Conservation (phyloP, 257 asterid genomes). For the Coffea canephora region DNA sequence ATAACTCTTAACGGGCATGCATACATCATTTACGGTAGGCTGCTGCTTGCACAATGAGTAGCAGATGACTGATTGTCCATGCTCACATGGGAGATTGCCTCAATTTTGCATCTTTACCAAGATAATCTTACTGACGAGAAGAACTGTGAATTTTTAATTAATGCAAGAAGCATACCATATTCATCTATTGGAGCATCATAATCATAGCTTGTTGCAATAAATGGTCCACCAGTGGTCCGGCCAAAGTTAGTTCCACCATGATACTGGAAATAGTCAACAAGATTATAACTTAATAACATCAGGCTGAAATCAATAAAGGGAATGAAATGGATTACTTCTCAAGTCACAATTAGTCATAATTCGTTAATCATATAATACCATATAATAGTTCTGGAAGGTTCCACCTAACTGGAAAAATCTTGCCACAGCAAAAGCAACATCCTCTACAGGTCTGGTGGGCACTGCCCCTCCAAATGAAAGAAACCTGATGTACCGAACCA, state of each 20-base stretch:
- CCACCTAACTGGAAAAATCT: constrained; percentile 91
- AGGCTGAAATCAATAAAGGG: too few species aligned
- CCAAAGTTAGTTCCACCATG: constrained; percentile 96
- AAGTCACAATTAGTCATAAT: neutral
- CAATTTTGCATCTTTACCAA: neutral
- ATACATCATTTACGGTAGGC: neutral
- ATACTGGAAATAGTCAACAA: constrained; percentile 41
- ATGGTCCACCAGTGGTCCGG: constrained; percentile 82
- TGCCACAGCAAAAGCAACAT: constrained; percentile 85
- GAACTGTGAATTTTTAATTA: neutral
- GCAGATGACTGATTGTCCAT: neutral
- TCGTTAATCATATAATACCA: constrained; percentile 43
- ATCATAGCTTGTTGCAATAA: constrained; percentile 81
- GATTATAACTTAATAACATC: neutral
- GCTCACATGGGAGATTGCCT: neutral
- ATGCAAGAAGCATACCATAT: constrained; percentile 49
- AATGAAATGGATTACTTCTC: neutral
- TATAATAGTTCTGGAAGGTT: constrained; percentile 89
- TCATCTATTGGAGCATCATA: constrained; percentile 97
- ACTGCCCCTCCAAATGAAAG: constrained; percentile 65
- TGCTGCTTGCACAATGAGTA: too few species aligned
- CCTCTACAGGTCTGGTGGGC: constrained; percentile 85
- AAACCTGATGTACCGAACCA: constrained; percentile 46
- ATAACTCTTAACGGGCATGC: neutral
- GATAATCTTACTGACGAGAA: neutral